Percentiles rank a stretch among this genome's conserved stretches.
These are phyloP conservation scores for Geotrichum aggregatum DNA, from an alignment of 1,139 yeast genomes.

Conservation along the genomic window DNA sequence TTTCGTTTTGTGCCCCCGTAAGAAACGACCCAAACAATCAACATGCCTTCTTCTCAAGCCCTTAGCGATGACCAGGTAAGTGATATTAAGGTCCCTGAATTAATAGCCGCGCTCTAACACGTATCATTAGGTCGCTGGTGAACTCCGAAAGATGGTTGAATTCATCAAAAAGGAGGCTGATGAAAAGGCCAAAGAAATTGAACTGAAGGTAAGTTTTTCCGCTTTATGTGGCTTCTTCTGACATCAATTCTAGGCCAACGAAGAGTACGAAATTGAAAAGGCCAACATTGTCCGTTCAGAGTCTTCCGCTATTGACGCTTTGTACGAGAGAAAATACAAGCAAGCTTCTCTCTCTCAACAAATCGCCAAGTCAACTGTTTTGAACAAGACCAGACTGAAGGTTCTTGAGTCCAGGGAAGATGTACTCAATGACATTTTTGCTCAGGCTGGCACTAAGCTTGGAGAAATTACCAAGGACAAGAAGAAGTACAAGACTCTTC, in stretches of 20 bases:
- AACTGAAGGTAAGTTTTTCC: slow-evolving; percentile 51
- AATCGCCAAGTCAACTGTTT: slow-evolving; percentile 90
- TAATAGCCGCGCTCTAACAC: background rate
- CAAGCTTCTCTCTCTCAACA: slow-evolving; percentile 92
- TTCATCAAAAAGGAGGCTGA: slow-evolving; percentile 99
- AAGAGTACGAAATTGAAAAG: slow-evolving; percentile 97
- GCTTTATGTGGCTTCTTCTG: background rate
- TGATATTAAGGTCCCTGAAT: background rate
- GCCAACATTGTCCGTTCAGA: slow-evolving; percentile 94
- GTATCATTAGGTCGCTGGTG: slow-evolving; percentile 51
- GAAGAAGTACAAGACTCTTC: slow-evolving; percentile 68
- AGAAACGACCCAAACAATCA: slow-evolving; percentile 3
- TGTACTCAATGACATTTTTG: slow-evolving; percentile 67
- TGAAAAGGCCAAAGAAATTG: slow-evolving; percentile 95
- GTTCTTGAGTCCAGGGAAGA: slow-evolving; percentile 83
- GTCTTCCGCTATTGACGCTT: slow-evolving; percentile 79
- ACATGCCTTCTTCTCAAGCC: slow-evolving; percentile 38
- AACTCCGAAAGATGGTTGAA: slow-evolving; percentile 96
- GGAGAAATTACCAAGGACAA: slow-evolving; percentile 54
- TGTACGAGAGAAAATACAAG: slow-evolving; percentile 78
- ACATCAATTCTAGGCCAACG: slow-evolving; percentile 59
- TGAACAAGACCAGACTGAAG: slow-evolving; percentile 90
- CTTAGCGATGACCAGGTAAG: slow-evolving; percentile 45
- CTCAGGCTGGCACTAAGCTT: slow-evolving; percentile 50
- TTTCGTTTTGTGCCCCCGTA: background rate